A percentile compares a stretch with the other conserved stretches of the same genome.
phyloP scores from a whole-genome alignment of 2,329 filamentous ascomycete species.

The Colletotrichum sp. region DNA sequence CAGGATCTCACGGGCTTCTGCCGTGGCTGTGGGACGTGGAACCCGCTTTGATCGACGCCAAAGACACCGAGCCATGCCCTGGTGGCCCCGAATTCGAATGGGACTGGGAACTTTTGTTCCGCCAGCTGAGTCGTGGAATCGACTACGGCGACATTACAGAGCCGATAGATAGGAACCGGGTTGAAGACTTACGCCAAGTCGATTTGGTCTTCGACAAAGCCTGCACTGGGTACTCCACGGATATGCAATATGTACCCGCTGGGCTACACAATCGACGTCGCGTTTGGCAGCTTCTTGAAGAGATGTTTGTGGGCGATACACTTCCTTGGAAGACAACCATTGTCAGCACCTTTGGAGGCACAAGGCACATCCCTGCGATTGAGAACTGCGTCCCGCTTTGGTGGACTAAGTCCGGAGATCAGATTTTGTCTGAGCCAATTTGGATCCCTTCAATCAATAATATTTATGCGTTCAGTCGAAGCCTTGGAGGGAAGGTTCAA shows the following conservation, averaged over 20 bases:
- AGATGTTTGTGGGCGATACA: not conserved
- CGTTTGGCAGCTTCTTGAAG: not conserved
- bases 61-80: not conserved
- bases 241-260: not conserved
- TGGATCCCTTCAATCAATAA: not conserved
- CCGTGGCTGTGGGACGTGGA: not conserved
- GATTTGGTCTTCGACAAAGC: not conserved
- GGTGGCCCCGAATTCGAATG: not conserved
- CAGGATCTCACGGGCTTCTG: not conserved
- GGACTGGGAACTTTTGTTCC: not conserved
- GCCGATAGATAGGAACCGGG: not conserved
- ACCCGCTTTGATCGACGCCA: not conserved
- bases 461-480: not conserved
- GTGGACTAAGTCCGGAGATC: not conserved
- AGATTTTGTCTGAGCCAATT: not conserved
- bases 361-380: not conserved
- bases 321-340: not conserved
- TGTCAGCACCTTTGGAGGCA: rapidly evolving
- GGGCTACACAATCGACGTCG: not conserved
- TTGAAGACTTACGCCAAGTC: not conserved
- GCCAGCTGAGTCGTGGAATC: not conserved
- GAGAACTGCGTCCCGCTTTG: not conserved
- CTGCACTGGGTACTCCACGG: not conserved
- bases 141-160: not conserved
- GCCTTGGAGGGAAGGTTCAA: not conserved